These are phyloP conservation scores for Hibiscus trionum DNA, from an alignment of 345 rosid genomes.

Conservation along the genomic window DNA sequence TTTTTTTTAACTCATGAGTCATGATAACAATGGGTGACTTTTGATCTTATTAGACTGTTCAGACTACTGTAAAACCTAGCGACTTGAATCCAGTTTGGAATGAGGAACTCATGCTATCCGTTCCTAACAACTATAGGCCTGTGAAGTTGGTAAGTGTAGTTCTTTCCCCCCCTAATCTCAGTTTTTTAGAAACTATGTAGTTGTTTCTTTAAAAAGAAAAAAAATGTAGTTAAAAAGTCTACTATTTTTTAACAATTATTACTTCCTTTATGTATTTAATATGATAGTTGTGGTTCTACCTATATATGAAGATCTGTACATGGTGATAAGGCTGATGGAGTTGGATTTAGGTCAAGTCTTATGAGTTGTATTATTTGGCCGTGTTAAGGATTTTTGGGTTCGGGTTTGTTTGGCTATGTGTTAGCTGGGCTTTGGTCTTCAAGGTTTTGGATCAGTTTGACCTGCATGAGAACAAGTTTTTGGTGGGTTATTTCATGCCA, in stretches of 20 bases:
- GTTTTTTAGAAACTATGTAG: background rate
- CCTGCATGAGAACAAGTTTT: background rate
- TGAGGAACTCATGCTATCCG: slow-evolving; percentile 72
- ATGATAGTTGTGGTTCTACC: background rate
- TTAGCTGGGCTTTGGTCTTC: background rate
- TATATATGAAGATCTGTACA: background rate
- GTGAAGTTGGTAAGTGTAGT: slow-evolving; percentile 52
- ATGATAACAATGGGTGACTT: background rate
- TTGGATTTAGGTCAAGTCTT: background rate
- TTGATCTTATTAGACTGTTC: slow-evolving; percentile 40
- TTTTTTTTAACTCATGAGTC: background rate
- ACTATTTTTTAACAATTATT: background rate
- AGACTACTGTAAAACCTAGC: slow-evolving; percentile 45
- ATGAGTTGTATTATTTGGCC: background rate
- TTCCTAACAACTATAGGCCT: slow-evolving; percentile 55
- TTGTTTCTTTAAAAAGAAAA: background rate
- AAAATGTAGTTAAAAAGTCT: background rate
- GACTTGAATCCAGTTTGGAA: slow-evolving; percentile 83
- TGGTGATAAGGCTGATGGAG: background rate
- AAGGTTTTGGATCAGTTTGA: background rate
- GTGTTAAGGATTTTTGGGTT: background rate
- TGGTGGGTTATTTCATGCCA: background rate
- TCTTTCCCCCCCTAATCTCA: background rate
- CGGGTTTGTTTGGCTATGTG: no score
- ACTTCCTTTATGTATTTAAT: background rate